phyloP scores from a whole-genome alignment of 257 asterid species.

The Misopates orontium region DNA sequence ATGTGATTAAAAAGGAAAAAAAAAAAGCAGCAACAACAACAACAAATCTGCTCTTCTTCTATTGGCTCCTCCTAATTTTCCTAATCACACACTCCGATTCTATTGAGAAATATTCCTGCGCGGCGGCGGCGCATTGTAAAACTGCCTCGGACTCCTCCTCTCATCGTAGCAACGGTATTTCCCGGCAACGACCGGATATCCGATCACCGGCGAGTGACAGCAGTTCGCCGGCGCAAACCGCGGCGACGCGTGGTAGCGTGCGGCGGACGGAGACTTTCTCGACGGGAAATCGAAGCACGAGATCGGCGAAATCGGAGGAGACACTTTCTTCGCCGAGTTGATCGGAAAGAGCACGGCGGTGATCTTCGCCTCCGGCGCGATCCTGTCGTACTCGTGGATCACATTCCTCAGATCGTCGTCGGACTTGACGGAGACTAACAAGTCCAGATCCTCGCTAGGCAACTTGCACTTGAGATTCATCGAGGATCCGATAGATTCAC shows the following conservation, averaged over 20 bases:
- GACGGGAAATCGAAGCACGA: conserved; percentile 61
- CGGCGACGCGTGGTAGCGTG: conserved; percentile 23
- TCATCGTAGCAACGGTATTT: conserved; percentile 29
- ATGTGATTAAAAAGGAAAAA: background rate
- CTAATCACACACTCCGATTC: background rate
- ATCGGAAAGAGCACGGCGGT: conserved; percentile 66
- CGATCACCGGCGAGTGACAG: conserved; percentile 26
- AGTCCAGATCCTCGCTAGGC: conserved; percentile 76
- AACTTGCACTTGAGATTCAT: conserved; percentile 68
- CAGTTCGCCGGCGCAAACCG: conserved; percentile 21
- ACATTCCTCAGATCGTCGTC: conserved; percentile 66
- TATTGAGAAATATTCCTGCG: conserved; percentile 30
- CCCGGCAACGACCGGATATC: conserved; percentile 29
- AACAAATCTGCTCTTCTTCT: conserved; percentile 23
- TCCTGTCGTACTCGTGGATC: conserved; percentile 68
- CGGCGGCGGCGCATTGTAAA: conserved; percentile 21
- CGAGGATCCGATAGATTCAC: conserved; percentile 67
- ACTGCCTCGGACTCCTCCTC: conserved; percentile 27
- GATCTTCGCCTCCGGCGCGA: conserved; percentile 54
- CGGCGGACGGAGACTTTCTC: conserved; percentile 16
- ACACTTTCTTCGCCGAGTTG: conserved; percentile 44
- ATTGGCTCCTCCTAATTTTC: background rate
- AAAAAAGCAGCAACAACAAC: conserved; percentile 16
- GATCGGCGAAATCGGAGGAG: conserved; percentile 71
- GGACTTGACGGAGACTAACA: conserved; percentile 63